A percentile compares a stretch with the other conserved stretches of the same genome.
Evolutionary conservation across 257 asterid genomes (phyloP).

Genomic region (Parsonsia alboflavescens): DNA sequence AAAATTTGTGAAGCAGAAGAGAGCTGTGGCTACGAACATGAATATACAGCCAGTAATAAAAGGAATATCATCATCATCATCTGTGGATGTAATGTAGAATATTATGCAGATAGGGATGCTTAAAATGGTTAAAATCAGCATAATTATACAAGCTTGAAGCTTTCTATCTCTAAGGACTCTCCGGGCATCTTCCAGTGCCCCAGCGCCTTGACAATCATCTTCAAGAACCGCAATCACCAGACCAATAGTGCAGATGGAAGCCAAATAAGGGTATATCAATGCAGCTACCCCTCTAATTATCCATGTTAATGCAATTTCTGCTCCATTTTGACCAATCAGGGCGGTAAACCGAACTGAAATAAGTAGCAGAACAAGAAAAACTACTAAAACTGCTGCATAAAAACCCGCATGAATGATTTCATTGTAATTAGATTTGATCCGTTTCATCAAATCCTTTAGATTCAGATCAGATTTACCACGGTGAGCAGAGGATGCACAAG

Average conservation of each 20-base stretch:
- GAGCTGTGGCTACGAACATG: neutral
- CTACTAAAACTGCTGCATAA: neutral
- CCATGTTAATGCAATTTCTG: neutral
- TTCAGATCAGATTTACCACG: neutral
- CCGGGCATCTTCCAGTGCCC: neutral
- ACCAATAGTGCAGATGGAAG: conserved; percentile 1
- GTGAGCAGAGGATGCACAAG: neutral
- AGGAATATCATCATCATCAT: neutral
- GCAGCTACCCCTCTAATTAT: neutral
- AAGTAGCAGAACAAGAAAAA: neutral
- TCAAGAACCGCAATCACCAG: neutral
- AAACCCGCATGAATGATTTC: neutral
- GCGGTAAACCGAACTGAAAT: neutral
- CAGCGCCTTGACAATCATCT: neutral
- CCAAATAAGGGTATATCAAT: neutral
- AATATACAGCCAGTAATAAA: neutral
- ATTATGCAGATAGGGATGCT: conserved; percentile 2
- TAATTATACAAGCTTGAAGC: neutral
- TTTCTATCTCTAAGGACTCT: neutral
- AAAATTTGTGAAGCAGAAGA: conserved; percentile 5
- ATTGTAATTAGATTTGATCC: neutral
- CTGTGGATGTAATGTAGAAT: neutral
- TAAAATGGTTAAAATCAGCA: neutral
- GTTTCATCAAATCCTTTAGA: neutral
- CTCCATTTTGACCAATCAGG: neutral